A percentile compares a stretch with the other conserved stretches of the same genome.
Conservation (phyloP, 257 asterid genomes). For the Penstemon eatonii region DNA sequence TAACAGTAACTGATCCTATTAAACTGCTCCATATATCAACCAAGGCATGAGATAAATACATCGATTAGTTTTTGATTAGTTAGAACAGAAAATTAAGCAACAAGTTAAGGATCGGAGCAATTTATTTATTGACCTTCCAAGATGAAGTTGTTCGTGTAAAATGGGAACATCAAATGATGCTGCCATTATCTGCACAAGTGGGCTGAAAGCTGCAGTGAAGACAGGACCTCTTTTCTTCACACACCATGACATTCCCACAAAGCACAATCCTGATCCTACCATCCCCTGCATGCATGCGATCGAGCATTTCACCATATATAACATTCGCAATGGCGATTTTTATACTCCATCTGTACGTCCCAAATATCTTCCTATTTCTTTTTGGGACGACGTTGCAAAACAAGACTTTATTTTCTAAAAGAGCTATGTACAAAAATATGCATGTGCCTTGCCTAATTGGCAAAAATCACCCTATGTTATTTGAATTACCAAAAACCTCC, state of each 20-base stretch:
- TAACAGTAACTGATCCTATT: conserved; percentile 58
- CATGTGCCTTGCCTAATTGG: too few relatives aligned
- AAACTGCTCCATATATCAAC: conserved; percentile 36
- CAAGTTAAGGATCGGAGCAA: not conserved
- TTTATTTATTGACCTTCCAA: conserved; percentile 58
- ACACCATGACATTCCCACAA: conserved; percentile 86
- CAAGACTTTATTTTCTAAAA: too few relatives aligned
- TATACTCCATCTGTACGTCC: too few relatives aligned
- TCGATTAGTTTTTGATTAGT: not conserved
- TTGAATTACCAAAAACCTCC: too few relatives aligned
- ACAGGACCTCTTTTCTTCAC: conserved; percentile 76
- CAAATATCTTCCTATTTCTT: too few relatives aligned
- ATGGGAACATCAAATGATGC: conserved; percentile 60
- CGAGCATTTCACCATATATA: not conserved
- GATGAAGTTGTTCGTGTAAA: conserved; percentile 66
- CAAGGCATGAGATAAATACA: not conserved
- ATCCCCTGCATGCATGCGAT: conserved; percentile 49
- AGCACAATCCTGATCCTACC: conserved; percentile 78
- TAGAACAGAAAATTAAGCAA: not conserved
- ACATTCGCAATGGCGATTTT: not conserved
- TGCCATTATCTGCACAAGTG: conserved; percentile 67
- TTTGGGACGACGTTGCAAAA: too few relatives aligned
- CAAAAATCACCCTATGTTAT: too few relatives aligned
- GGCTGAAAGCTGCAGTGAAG: conserved; percentile 77
- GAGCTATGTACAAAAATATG: too few relatives aligned